These are phyloP conservation scores for Laguncularia racemosa DNA, from an alignment of 345 rosid species.

Conservation along the genomic window DNA sequence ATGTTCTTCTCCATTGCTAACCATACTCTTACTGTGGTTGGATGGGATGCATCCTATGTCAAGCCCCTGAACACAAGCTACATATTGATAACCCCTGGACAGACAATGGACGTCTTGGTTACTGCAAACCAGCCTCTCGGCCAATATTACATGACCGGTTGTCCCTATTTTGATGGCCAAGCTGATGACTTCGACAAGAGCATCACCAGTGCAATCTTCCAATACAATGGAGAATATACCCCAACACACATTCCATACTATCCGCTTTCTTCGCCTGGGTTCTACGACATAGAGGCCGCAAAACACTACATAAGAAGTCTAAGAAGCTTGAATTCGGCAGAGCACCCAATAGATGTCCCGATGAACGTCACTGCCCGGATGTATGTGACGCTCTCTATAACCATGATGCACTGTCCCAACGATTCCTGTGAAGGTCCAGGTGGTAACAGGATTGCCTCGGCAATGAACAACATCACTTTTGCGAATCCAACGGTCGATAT, in stretches of 20 bases:
- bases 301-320: slow-evolving; percentile 1
- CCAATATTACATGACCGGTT: slow-evolving; percentile 23
- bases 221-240: slow-evolving; percentile 26
- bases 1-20: slow-evolving; percentile 26
- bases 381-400: slow-evolving; percentile 8
- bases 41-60: slow-evolving; percentile 25
- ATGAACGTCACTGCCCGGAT: slow-evolving; percentile 8
- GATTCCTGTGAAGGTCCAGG: slow-evolving; percentile 27
- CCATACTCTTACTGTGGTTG: slow-evolving; percentile 26
- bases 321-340: slow-evolving; percentile 12
- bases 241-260: slow-evolving; percentile 5
- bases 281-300: slow-evolving; percentile 12
- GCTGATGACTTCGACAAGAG: slow-evolving; percentile 17
- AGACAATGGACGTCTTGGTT: slow-evolving; percentile 28
- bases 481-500: slow-evolving; percentile 21
- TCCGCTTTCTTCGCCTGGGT: slow-evolving; percentile 11
- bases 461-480: slow-evolving; percentile 37
- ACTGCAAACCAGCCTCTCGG: slow-evolving; percentile 15
- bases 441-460: slow-evolving; percentile 31
- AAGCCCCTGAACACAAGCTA: slow-evolving; percentile 15
- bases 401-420: slow-evolving; percentile 13
- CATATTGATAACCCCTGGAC: slow-evolving; percentile 24
- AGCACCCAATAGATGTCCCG: slow-evolving; percentile 27
- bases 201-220: slow-evolving; percentile 25
- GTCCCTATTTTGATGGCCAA: slow-evolving; percentile 12